Evolutionary conservation across 1,139 yeast genomes (phyloP), one percentile per base, ranked within the genome.

Genomic region (Candida labiduridarum): DNA sequence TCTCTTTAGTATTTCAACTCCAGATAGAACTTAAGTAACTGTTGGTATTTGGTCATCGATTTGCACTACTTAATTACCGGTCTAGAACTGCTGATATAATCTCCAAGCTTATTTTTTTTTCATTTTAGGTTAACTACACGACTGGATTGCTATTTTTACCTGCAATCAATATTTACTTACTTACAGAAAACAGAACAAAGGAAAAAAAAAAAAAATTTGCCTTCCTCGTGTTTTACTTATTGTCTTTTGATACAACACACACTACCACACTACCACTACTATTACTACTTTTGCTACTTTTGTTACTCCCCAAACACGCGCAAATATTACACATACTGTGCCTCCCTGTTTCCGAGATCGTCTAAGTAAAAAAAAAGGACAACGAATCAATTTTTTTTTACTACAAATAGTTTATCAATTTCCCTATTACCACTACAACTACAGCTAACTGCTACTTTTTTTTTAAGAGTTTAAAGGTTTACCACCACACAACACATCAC

Each of bases 311-410:
- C 27, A 1, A 15, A 35, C 39, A 35, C 18, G 16, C 39, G 16
- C 25, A 15, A 9, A 5, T 10, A 18, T 8, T 19, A 34, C 38
- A 15, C 18, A 15, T 16, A 16, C 19, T 18, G 25, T 22, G 18
- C 30, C 15, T 34, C 18, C 30, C 41, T n/a, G n/a, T n/a, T n/a
- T 22, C 41, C 30, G 41, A 38, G 16, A 22, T 38, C 41, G 41
- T n/a, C 41, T 31, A 35, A 43, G 39, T 8, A 27, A 27, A 38
- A 30, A 40, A 43, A 49, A 43, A 50, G 49, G 51, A 49, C 51
- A 46, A 48, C 53, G 47, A 48, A 50, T 49, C 49, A 42, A 14
- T 45, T 14, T 34, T 31, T 35, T 34, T 31, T 25, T 44, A 25
- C 19, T 30, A 43, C 40, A 38, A 38, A 38, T 38, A 38, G 31